phyloP scores from a whole-genome alignment of 2,329 filamentous ascomycete genomes.

The Monilinia vaccinii-corymbosi region DNA sequence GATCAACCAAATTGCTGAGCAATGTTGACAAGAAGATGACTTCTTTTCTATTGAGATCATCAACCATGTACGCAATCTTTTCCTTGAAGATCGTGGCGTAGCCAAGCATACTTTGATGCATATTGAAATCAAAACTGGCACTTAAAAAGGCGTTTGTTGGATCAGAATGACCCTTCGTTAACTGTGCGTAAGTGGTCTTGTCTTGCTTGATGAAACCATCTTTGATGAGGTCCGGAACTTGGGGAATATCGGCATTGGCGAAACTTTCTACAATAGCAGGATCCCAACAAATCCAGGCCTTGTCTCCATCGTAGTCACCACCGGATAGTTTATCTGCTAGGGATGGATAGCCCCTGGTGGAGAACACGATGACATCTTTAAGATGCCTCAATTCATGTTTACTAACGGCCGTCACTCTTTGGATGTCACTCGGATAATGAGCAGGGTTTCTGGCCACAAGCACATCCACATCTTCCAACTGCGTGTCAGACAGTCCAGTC shows the following conservation, averaged over 20 bases:
- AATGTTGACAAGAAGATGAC: conserved; percentile 44
- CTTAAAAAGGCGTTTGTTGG: conserved; percentile 37
- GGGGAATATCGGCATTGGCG: conserved; percentile 45
- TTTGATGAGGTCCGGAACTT: conserved; percentile 36
- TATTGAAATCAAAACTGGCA: conserved; percentile 48
- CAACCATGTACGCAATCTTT: conserved; percentile 48
- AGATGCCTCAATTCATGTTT: conserved; percentile 54
- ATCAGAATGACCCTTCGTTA: conserved; percentile 11
- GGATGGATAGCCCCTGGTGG: conserved; percentile 49
- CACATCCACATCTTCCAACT: conserved; percentile 49
- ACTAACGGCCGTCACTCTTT: conserved; percentile 53
- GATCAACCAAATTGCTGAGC: conserved; percentile 47
- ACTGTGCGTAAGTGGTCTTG: conserved; percentile 30
- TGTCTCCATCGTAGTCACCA: conserved; percentile 75
- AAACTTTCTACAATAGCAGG: conserved; percentile 57
- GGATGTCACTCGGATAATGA: conserved; percentile 62
- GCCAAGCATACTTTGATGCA: conserved; percentile 50
- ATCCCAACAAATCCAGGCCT: conserved; percentile 73
- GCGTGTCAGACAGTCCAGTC: conserved; percentile 43
- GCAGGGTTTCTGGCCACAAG: conserved; percentile 63
- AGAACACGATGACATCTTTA: conserved; percentile 74
- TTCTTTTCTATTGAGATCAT: conserved; percentile 37
- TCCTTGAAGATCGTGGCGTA: conserved; percentile 57
- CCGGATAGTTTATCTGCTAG: conserved; percentile 65
- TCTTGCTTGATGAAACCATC: conserved; percentile 43